Evolutionary conservation across 345 rosid species (phyloP), one percentile per base, ranked within the genome.

Genomic region (Populus tremula): DNA sequence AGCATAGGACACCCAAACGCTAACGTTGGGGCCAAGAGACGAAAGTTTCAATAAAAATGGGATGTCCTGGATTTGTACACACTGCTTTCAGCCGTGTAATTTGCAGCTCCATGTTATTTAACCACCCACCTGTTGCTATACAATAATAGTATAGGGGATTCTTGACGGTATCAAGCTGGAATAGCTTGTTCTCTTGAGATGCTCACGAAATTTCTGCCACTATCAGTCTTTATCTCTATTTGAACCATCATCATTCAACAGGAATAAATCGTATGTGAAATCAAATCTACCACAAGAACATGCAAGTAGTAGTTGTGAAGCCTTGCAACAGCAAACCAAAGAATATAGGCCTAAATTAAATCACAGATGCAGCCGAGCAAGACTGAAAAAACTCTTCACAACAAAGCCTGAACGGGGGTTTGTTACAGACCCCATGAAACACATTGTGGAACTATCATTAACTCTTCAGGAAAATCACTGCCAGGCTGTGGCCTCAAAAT

Each of bases 341-440:
- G 43, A 66, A 54, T 67, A 73, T 23, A 56, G 4, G 69, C 71
- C 73, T 78, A 69, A 45, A 69, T 67, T 67, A 33, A 33, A 23
- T 43, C 50, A 54, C 71, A 72, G 20, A 81, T 64, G 74, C 78
- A 69, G 76, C 62, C 20, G 29, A 76, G 69, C 66, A 47, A 47
- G 80, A 72, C 71, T 20, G n/a, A 10, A 5, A 23, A 21, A 38
- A 63, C 72, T 18, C 38, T 69, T 68, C 54, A 49, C 71, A 59
- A 33, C 71, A 36, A 79, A 23, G 73, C 70, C 72, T 71, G 18
- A 25, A 35, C 6, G 43, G 33, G 61, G 71, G 16, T 25, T 43
- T 54, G 61, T 39, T 56, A 39, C 73, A 71, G 62, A 45, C 29
- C 39, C 78, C 27, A 50, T 38, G n/a, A 45, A 62, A 9, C 62